These are phyloP conservation scores for Pisolithus microcarpus DNA, from an alignment of 768 basidiomycete genomes.

Conservation along the genomic window DNA sequence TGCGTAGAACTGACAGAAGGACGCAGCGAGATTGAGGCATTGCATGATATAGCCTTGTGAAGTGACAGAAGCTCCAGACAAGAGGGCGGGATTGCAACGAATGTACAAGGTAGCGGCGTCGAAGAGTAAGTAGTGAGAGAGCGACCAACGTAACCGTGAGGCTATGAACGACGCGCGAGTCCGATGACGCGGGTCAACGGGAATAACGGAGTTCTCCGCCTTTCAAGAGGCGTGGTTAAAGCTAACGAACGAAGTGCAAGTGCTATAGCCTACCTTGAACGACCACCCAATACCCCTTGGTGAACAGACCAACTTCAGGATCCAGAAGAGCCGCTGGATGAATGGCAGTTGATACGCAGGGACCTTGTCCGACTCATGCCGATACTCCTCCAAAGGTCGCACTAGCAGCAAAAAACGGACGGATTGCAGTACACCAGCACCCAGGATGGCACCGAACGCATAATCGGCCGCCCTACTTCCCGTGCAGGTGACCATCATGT, in stretches of 20 bases:
- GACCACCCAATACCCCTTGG: conserved; percentile 5
- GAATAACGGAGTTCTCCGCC: not conserved
- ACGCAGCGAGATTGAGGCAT: not conserved
- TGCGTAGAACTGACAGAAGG: not conserved
- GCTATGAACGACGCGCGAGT: not conserved
- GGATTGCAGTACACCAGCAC: not conserved
- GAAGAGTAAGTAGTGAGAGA: not conserved
- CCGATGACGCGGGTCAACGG: not conserved
- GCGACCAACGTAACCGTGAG: not conserved
- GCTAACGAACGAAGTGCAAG: not conserved
- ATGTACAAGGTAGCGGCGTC: not conserved
- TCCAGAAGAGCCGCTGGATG: not conserved
- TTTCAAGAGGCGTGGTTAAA: not conserved
- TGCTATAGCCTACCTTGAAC: not conserved
- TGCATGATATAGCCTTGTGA: not conserved
- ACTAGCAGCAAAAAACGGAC: conserved; percentile 1
- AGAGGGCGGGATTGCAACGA: not conserved
- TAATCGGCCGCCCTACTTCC: not conserved
- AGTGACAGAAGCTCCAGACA: not conserved
- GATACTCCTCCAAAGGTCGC: conserved; percentile 1
- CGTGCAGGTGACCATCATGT: not conserved
- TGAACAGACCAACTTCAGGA: not conserved
- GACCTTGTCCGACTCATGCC: not conserved
- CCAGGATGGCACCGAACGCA: not conserved
- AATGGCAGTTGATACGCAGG: not conserved